These are phyloP conservation scores for Peronospora tabacina DNA, from an alignment of 352 stramenopile species.

Conservation along the genomic window DNA sequence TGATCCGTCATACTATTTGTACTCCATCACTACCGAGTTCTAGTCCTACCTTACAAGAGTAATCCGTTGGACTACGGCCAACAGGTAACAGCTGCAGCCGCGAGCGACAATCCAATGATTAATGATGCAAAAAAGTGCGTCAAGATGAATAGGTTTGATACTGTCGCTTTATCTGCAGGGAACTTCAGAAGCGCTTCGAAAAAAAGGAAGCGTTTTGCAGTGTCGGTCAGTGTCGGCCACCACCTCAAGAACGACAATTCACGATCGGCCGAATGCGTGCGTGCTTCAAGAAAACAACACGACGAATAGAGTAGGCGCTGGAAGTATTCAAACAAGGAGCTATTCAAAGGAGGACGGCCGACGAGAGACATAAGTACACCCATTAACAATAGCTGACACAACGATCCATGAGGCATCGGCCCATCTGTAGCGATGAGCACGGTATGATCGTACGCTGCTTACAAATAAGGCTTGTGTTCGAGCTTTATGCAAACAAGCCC, in stretches of 20 bases:
- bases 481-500: background rate
- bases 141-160: too few species aligned
- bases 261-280: constrained; percentile 8
- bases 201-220: background rate
- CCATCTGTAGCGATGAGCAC: constrained; percentile 4
- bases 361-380: constrained; percentile 18
- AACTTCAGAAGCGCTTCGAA: too few species aligned
- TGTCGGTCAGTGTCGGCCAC: constrained; percentile 3
- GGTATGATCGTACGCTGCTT: constrained; percentile 5
- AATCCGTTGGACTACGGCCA: constrained; percentile 2
- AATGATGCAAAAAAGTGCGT: constrained; percentile 4
- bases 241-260: constrained; percentile 6
- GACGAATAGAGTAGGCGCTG: constrained; percentile 5
- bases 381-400: constrained; percentile 13
- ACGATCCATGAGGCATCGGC: background rate
- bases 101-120: constrained; percentile 14
- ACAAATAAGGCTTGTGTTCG: background rate
- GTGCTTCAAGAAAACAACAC: constrained; percentile 5
- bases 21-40: background rate
- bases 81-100: constrained; percentile 4
- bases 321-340: background rate
- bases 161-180: too few species aligned
- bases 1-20: background rate
- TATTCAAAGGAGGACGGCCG: constrained; percentile 2
- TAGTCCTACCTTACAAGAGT: background rate